phyloP scores from a whole-genome alignment of 1,139 yeast genomes.

The Ogataea hybrid region DNA sequence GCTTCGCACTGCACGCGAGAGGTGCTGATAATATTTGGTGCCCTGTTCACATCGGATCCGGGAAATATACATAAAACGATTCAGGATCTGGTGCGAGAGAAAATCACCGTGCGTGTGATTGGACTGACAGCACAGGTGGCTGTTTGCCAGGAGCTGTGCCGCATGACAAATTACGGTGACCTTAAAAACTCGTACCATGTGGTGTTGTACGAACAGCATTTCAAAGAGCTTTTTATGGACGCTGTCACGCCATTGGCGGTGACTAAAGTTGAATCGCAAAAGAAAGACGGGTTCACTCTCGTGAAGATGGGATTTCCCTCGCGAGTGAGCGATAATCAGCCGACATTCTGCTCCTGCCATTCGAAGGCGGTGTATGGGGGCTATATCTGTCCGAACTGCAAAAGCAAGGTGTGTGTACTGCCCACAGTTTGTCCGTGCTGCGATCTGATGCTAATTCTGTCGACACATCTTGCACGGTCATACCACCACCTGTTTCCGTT shows the following conservation, averaged over 20 bases:
- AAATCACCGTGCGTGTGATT: constrained; percentile 79
- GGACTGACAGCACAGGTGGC: constrained; percentile 96
- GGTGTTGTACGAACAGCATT: constrained; percentile 83
- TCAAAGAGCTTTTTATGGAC: constrained; percentile 79
- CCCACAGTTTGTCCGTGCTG: constrained; percentile 97
- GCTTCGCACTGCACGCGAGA: constrained; percentile 85
- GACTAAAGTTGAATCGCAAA: constrained; percentile 40
- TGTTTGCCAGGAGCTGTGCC: constrained; percentile 82
- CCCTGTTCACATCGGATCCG: constrained; percentile 88
- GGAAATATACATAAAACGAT: constrained; percentile 92
- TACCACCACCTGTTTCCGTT: constrained; percentile 93
- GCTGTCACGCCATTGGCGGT: constrained; percentile 91
- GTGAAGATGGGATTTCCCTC: constrained; percentile 98
- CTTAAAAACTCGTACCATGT: constrained; percentile 65
- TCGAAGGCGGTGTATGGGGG: constrained; percentile 65
- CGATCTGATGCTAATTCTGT: constrained; percentile 79
- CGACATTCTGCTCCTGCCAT: constrained; percentile 87
- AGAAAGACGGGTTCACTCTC: constrained; percentile 60
- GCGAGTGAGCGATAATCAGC: constrained; percentile 56
- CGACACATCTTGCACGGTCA: constrained; percentile 93
- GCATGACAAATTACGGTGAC: constrained; percentile 71
- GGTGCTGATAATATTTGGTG: constrained; percentile 81
- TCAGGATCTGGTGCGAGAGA: constrained; percentile 65
- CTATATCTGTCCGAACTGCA: constrained; percentile 88
- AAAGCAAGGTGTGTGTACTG: constrained; percentile 76